Base-by-base conservation (phyloP, 2,329 filamentous ascomycete species). In the Pseudovirgaria hyperparasitica region DNA sequence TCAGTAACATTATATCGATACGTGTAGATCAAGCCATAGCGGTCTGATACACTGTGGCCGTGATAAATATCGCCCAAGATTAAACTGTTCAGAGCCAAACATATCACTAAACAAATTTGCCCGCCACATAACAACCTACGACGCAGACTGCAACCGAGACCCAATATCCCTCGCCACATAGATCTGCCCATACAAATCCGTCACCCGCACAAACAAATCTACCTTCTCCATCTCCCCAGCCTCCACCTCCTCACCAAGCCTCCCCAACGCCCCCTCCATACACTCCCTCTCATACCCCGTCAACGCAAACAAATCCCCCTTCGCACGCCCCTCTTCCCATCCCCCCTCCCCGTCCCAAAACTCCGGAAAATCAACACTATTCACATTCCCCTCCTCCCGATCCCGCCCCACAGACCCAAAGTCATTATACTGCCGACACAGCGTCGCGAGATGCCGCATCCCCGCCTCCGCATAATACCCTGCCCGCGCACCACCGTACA, bases 141-240 rank as follows among this genome's bases (percentile, higher is more conserved):
- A n/a, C n/a, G n/a, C n/a, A n/a, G n/a, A n/a, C n/a, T n/a, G n/a
- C n/a, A n/a, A n/a, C n/a, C n/a, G n/a, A n/a, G n/a, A n/a, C n/a
- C 26, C 33, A 19, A 36, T 36, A 16, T 54, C 51, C 10, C 40
- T 40, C 11, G 42, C 32, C 13, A 54, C 42, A 30, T 54, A 55
- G 10, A 56, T 52, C 31, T 55, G 46, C 10, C 50, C 53, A 30
- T 42, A 53, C 11, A 55, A 24, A 24, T 55, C 51, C 6, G 49
- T 48, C 19, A 52, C 43, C 32, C 49, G 37, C 5, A 47, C 23
- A 28, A 54, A 55, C 17, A 48, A 22, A 27, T 26, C 29, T 27
- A 49, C n/a, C 25, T 19, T 11, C 9, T 13, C 18, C 11, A 25
- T 22, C 16, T 17, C 12, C 12, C 18, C 30, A 22, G 21, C 22